phyloP scores from a whole-genome alignment of 495 filamentous ascomycete species.

The Sabuloglossum arenarium region DNA sequence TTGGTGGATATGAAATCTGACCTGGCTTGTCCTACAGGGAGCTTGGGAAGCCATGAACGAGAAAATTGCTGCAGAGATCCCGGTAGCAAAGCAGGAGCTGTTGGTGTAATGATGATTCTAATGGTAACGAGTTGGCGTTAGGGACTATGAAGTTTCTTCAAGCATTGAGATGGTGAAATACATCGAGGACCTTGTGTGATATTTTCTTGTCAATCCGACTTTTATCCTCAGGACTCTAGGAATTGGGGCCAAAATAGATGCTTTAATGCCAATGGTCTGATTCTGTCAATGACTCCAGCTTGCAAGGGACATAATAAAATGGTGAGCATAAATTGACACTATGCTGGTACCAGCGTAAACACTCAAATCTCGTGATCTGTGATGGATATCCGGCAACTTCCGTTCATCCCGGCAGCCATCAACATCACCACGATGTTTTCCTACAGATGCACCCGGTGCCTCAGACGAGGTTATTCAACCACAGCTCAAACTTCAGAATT shows the following conservation, averaged over 20 bases:
- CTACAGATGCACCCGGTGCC: slow-evolving; percentile 19
- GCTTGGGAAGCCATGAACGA: slow-evolving; percentile 15
- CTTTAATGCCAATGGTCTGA: too few relatives aligned
- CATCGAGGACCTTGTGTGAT: too few relatives aligned
- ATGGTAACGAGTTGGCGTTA: neutral
- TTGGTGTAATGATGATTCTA: neutral
- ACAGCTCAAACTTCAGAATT: neutral
- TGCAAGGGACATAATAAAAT: too few relatives aligned
- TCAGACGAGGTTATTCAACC: neutral
- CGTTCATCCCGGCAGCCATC: neutral
- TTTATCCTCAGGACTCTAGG: too few relatives aligned
- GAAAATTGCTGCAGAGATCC: neutral
- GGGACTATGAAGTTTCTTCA: neutral
- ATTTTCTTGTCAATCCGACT: too few relatives aligned
- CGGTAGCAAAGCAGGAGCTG: slow-evolving; percentile 5
- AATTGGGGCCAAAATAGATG: too few relatives aligned
- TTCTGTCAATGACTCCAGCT: too few relatives aligned
- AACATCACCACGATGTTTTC: slow-evolving; percentile 33
- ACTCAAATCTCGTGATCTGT: too few relatives aligned
- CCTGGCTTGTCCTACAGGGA: neutral
- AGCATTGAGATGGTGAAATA: too few relatives aligned
- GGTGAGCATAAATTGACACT: too few relatives aligned
- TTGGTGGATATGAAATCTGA: too few relatives aligned
- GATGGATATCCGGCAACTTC: neutral
- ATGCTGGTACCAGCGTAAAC: too few relatives aligned